Conservation (phyloP, 768 basidiomycete genomes). For the Lactarius psammicola region DNA sequence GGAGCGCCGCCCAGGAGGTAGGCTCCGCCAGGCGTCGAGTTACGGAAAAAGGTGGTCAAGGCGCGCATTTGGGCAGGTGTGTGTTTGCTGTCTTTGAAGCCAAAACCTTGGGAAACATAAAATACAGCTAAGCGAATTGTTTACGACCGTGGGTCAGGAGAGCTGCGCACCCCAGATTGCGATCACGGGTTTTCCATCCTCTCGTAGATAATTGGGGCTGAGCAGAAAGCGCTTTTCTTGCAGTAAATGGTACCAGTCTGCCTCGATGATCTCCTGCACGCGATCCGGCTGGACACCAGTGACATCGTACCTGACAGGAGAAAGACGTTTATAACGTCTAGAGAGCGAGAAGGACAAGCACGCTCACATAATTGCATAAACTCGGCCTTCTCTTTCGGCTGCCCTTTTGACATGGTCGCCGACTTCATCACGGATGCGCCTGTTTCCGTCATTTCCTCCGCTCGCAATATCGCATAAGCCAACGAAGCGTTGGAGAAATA, state of each 20-base stretch:
- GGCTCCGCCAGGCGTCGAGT: conserved; percentile 65
- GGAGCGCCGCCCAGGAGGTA: conserved; percentile 73
- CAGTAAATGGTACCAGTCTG: conserved; percentile 74
- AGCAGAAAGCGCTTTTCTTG: conserved; percentile 59
- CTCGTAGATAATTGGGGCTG: conserved; percentile 69
- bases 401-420: conserved; percentile 69
- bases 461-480: conserved; percentile 60
- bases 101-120: conserved; percentile 51
- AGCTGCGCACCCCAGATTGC: conserved; percentile 60
- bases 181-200: conserved; percentile 68
- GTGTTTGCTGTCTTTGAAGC: conserved; percentile 60
- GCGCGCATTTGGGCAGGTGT: conserved; percentile 57
- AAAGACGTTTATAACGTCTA: conserved; percentile 1
- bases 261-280: conserved; percentile 62
- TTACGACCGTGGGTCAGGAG: background rate
- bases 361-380: conserved; percentile 80
- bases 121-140: conserved; percentile 3
- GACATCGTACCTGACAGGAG: conserved; percentile 68
- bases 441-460: conserved; percentile 51
- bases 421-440: conserved; percentile 68
- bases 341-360: background rate
- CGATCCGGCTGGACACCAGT: conserved; percentile 71
- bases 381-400: conserved; percentile 76
- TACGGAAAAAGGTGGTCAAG: conserved; percentile 56
- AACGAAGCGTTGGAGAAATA: conserved; percentile 76